Percentiles rank a stretch among this genome's conserved stretches.
Evolutionary conservation across 345 rosid species (phyloP).

Genomic region (Zanthoxylum bungeanum): DNA sequence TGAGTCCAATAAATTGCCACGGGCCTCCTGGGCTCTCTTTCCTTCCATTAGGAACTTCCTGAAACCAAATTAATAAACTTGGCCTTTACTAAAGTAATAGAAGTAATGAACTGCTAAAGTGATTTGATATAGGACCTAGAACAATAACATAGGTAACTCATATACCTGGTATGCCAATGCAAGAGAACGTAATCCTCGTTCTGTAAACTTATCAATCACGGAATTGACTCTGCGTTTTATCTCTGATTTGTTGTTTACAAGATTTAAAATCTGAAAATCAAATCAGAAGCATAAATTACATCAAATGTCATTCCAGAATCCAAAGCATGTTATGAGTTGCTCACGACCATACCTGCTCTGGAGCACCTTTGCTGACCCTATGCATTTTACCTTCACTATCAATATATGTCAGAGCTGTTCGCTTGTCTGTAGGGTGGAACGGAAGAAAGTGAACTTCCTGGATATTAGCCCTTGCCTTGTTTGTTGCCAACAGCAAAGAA

Average conservation of each 20-base stretch:
- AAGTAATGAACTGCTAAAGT: not conserved
- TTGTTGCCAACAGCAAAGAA: conserved; percentile 8
- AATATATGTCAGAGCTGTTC: conserved; percentile 58
- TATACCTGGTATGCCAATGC: conserved; percentile 61
- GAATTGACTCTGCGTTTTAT: conserved; percentile 55
- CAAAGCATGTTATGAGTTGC: not conserved
- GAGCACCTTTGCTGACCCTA: conserved; percentile 72
- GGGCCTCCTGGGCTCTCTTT: conserved; percentile 61
- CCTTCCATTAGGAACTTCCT: conserved; percentile 66
- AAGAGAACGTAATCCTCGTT: conserved; percentile 60
- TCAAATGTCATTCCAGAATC: conserved; percentile 1
- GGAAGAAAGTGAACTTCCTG: conserved; percentile 67
- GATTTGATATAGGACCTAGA: not conserved
- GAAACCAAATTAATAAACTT: conserved; percentile 12
- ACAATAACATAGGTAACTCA: not conserved
- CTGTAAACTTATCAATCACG: conserved; percentile 54
- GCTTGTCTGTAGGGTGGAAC: conserved; percentile 60
- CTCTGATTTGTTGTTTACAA: conserved; percentile 49
- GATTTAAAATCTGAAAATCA: conserved; percentile 45
- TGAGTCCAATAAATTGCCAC: conserved; percentile 57
- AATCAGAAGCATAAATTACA: conserved; percentile 11
- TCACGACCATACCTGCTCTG: conserved; percentile 44
- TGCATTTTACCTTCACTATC: conserved; percentile 52
- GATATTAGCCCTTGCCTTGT: conserved; percentile 54
- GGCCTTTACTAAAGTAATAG: not conserved